Base-by-base conservation (phyloP, 495 filamentous ascomycete species). In the Durotheca rogersii region DNA sequence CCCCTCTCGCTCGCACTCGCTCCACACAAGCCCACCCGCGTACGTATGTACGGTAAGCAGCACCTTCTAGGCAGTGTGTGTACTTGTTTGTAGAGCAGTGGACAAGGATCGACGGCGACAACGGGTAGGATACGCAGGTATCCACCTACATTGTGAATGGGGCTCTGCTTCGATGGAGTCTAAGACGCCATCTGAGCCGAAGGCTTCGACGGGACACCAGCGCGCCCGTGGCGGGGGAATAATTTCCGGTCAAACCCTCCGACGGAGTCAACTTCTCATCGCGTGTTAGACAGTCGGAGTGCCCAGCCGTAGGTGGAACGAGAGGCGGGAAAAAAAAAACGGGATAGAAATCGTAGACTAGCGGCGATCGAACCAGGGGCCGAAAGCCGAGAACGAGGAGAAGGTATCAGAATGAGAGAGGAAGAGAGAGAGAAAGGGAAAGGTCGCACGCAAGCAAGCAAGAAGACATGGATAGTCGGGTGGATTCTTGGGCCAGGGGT, bases 391-490 rank as follows among this genome's bases (percentile, higher is more conserved):
- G 23, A 27, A 4, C 23, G 23, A 9, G 23, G 4, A 4, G 23
- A 27, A 38, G 43, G 7, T 30, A 35, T 34, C 12, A 37, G 3
- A 36, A 29, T 30, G 27, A 27, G 9, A 27, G 9, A 27, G 23
- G 9, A 27, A 42, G 0, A 41, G 21, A 37, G 12, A 12, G 21
- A 44, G 11, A 16, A 47, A 6, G 31, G 10, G 17, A 1, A 18
- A 15, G 4, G 33, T 35, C 53, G 53, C 53, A 46, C 17, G 29
- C 50, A 36, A 17, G 34, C 34, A 36, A 36, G 34, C 34, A 9
- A 38, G 35, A 20, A 41, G 30, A 20, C 46, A 21, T 38, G 29
- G 30, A 46, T 41, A 35, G 51, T 56, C 51, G 53, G 53, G 32
- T 10, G 16, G 23, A 16, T n/a, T 20, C 17, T 11, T 5, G n/a